Conservation (phyloP, 345 rosid genomes). For the Dovyalis caffra region DNA sequence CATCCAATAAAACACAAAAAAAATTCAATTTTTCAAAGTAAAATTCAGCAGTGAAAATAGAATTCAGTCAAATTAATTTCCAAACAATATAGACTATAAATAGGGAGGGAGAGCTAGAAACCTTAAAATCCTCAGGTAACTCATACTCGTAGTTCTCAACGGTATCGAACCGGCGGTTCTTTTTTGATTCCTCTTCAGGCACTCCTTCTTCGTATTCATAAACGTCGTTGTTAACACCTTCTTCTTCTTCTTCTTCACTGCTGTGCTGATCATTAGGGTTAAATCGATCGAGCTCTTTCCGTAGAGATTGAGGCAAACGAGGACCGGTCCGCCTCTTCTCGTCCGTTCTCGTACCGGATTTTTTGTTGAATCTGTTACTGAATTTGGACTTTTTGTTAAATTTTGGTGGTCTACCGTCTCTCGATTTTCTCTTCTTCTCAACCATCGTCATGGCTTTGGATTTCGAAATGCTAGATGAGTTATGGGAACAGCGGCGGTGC, state of each 20-base stretch:
- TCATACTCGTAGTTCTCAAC: constrained; percentile 68
- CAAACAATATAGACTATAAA: neutral
- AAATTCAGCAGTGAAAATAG: neutral
- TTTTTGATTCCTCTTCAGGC: constrained; percentile 71
- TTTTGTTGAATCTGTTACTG: constrained; percentile 6
- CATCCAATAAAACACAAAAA: neutral
- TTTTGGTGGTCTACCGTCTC: constrained; percentile 1
- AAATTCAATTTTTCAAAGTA: no score
- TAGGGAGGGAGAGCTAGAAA: constrained; percentile 1
- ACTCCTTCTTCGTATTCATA: constrained; percentile 85
- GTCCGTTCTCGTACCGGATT: neutral
- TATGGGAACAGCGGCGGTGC: neutral
- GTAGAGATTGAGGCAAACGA: constrained; percentile 60
- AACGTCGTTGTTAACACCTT: constrained; percentile 46
- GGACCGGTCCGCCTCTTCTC: constrained; percentile 50
- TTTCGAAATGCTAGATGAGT: neutral
- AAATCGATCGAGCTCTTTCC: constrained; percentile 48
- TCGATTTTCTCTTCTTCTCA: constrained; percentile 20
- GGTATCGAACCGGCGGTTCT: constrained; percentile 72
- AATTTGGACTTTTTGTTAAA: neutral
- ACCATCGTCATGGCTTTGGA: constrained; percentile 4
- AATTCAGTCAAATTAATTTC: no score
- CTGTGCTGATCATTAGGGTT: constrained; percentile 29
- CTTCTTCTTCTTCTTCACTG: constrained; percentile 39
- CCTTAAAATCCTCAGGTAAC: constrained; percentile 72